Conservation (phyloP, 1,284 basidiomycete genomes). For the Gastroboletus turbinatus region DNA sequence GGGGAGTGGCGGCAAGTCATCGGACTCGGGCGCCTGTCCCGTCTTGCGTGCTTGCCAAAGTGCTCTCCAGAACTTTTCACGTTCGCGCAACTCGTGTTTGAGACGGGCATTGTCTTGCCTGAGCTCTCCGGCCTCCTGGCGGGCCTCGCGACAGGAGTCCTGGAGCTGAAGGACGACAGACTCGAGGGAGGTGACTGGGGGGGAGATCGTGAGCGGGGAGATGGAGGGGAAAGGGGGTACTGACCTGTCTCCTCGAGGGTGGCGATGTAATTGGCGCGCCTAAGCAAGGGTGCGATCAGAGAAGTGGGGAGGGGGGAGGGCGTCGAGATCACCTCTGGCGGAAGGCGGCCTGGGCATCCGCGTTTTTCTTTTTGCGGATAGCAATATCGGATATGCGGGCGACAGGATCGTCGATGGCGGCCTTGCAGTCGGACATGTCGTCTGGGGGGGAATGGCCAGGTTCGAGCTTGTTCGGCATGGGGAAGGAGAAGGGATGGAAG, state of each 20-base stretch:
- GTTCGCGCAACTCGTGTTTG: conserved; percentile 61
- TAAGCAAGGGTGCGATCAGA: conserved; percentile 46
- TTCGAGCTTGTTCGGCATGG: conserved; percentile 48
- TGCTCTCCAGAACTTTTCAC: conserved; percentile 69
- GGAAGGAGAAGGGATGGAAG: conserved; percentile 23
- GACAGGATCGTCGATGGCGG: conserved; percentile 38
- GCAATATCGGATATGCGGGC: conserved; percentile 56
- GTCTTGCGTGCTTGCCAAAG: conserved; percentile 61
- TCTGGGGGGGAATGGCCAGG: conserved; percentile 37
- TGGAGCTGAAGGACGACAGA: conserved; percentile 78
- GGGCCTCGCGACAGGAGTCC: conserved; percentile 71
- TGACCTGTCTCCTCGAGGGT: conserved; percentile 85
- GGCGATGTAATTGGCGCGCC: conserved; percentile 80
- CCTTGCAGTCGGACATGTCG: conserved; percentile 36
- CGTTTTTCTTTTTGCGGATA: conserved; percentile 81
- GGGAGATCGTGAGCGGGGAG: conserved; percentile 19
- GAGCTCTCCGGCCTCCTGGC: conserved; percentile 55
- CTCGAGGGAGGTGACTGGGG: conserved; percentile 69
- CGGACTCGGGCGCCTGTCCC: conserved; percentile 50
- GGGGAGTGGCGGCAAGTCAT: conserved; percentile 57
- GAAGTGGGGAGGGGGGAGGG: conserved; percentile 1
- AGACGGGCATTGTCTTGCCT: conserved; percentile 64
- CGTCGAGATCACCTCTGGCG: conserved; percentile 32
- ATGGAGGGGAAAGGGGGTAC: conserved; percentile 21
- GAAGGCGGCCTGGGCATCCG: conserved; percentile 65